Evolutionary conservation across 2,329 filamentous ascomycete genomes (phyloP).

Genomic region (Nemania sp.): DNA sequence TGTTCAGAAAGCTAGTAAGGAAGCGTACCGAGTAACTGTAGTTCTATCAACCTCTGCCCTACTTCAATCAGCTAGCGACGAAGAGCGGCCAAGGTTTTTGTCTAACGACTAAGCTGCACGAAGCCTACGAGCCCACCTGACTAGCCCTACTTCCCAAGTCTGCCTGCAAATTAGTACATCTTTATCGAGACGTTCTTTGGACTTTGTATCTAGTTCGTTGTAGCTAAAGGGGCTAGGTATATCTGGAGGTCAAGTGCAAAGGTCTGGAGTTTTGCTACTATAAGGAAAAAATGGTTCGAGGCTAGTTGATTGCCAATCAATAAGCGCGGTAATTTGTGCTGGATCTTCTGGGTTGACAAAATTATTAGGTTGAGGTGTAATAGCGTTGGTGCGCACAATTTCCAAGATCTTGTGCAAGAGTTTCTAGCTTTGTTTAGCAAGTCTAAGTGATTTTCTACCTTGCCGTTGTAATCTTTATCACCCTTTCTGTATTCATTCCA

Average conservation of each 20-base stretch:
- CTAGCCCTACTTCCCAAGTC: not conserved
- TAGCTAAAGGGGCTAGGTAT: not conserved
- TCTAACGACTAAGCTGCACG: not conserved
- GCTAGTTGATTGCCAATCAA: conserved; percentile 2
- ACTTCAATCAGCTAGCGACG: not conserved
- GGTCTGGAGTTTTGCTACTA: not conserved
- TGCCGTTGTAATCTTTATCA: not conserved
- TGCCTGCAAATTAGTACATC: conserved; percentile 5
- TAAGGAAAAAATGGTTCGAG: not conserved
- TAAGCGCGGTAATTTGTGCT: not conserved
- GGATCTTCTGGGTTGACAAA: not conserved
- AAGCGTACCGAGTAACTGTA: not conserved
- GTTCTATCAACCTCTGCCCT: not conserved
- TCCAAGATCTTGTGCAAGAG: not conserved
- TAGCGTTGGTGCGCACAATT: not conserved
- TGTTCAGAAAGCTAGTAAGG: not conserved
- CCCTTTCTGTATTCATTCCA: too few relatives aligned
- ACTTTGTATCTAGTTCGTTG: not conserved
- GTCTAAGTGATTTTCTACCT: not conserved
- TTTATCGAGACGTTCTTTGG: not conserved
- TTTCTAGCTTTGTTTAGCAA: not conserved
- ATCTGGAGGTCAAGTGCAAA: not conserved
- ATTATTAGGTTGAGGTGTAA: not conserved
- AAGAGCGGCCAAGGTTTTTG: not conserved
- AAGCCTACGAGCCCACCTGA: not conserved